Evolutionary conservation across 306 rosid genomes (phyloP).

Genomic region (Hippophae tibetana): DNA sequence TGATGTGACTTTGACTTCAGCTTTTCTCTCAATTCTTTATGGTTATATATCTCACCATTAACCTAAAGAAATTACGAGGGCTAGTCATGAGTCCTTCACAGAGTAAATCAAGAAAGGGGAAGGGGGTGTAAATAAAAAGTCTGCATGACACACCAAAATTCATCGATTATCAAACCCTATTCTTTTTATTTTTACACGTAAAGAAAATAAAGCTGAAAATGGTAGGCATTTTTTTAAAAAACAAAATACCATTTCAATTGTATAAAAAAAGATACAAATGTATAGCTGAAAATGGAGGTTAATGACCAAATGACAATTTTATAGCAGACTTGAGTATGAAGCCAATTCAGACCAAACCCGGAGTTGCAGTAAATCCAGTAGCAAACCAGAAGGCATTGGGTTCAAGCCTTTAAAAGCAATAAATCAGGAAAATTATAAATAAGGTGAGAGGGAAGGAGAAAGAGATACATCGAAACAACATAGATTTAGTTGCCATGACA

Average conservation of each 20-base stretch:
- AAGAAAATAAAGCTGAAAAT: too few relatives aligned
- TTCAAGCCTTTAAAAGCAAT: neutral
- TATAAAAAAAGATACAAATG: too few relatives aligned
- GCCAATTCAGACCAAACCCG: neutral
- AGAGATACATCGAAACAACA: neutral
- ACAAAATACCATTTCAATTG: too few relatives aligned
- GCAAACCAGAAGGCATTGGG: neutral
- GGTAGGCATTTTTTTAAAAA: too few relatives aligned
- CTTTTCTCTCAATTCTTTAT: conserved; percentile 48
- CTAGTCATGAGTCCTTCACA: neutral
- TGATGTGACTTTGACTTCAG: conserved; percentile 61
- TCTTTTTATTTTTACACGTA: too few relatives aligned
- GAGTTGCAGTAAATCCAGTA: neutral
- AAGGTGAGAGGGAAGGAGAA: neutral
- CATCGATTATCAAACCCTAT: too few relatives aligned
- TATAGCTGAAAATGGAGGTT: neutral
- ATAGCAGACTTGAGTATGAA: neutral
- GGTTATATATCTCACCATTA: conserved; percentile 97
- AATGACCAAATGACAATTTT: neutral
- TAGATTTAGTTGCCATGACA: too few relatives aligned
- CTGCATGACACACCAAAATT: too few relatives aligned
- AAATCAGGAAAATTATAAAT: neutral
- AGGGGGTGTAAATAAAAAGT: neutral
- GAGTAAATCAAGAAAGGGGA: neutral
- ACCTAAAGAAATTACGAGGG: conserved; percentile 36